Evolutionary conservation across 306 rosid genomes (phyloP), one percentile per base, ranked within the genome.

Genomic region (Fagus crenata): DNA sequence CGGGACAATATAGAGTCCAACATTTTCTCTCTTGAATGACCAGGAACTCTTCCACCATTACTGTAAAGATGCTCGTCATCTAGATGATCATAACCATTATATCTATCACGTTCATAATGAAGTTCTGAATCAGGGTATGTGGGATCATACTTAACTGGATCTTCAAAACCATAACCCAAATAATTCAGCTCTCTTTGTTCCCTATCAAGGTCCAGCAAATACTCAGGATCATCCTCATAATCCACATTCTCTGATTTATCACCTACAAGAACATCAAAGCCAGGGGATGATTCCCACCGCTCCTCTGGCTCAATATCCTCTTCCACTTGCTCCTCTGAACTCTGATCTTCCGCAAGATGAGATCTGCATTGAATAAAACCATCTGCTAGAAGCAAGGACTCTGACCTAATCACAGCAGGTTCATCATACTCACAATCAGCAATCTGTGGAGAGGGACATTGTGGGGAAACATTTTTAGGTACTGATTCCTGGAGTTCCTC

Each of bases 181-280:
- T 82, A 84, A 82, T 80, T 71, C 75, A 76, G 80, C 77, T 86
- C 88, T 68, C 60, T 82, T 31, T 46, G 74, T 67, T 81, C 87
- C 78, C 74, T 58, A 43, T 85, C 85, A 77, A 84, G 85, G 71
- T 79, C 86, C 11, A 80, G 76, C 43, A 81, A 33, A 78, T 85
- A 83, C 77, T 93, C 91, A 7, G 81, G 83, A 78, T 79, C 89
- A 39, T 77, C 88, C 61, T 83, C 84, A 67, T 78, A 70, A 73
- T 75, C 85, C 70, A 85, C 28, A 76, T 88, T 78, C 76, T 79
- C 90, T 28, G 79, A 76, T 74, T 80, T 83, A 77, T 83, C 85
- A 71, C 88, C 93, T 69, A 92, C 98, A 78, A 92, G 90, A 75
- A 92, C 96, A 82, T 92, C 96, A 89, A 95, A 92, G 53, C 97